A percentile compares a stretch with the other conserved stretches of the same genome.
These are phyloP conservation scores for Hypoxylon rickii DNA, from an alignment of 495 filamentous ascomycete genomes.

Conservation along the genomic window DNA sequence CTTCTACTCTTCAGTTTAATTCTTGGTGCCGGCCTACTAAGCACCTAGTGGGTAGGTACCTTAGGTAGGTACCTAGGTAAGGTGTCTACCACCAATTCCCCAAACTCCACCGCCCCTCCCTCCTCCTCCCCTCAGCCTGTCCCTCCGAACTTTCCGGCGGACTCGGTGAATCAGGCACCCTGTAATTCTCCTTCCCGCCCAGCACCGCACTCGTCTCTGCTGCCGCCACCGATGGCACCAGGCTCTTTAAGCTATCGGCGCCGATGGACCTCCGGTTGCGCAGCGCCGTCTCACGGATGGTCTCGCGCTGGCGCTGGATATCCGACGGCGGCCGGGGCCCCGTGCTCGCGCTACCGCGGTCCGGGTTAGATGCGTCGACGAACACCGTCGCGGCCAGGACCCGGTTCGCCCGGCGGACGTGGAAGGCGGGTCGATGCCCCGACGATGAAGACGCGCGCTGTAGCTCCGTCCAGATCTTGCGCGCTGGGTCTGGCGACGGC, in stretches of 20 bases:
- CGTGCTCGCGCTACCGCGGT: constrained; percentile 12
- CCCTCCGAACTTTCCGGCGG: not conserved
- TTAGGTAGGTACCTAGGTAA: not conserved
- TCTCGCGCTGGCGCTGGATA: constrained; percentile 34
- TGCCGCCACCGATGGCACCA: constrained; percentile 44
- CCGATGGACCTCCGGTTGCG: constrained; percentile 49
- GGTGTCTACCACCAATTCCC: constrained; percentile 33
- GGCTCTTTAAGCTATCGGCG: constrained; percentile 47
- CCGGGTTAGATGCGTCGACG: constrained; percentile 20
- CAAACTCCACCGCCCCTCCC: constrained; percentile 36
- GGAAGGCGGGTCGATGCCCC: constrained; percentile 31
- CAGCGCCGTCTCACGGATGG: constrained; percentile 45
- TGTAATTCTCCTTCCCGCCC: constrained; percentile 25
- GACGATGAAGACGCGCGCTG: constrained; percentile 37
- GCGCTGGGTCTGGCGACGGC: constrained; percentile 44
- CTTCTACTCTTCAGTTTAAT: too few species aligned
- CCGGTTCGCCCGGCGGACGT: constrained; percentile 22
- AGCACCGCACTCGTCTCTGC: not conserved
- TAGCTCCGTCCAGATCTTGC: constrained; percentile 55
- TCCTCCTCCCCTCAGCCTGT: constrained; percentile 7
- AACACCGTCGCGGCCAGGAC: constrained; percentile 25
- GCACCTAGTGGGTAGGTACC: not conserved
- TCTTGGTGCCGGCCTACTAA: too few species aligned
- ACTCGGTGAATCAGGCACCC: constrained; percentile 1
- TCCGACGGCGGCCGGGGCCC: constrained; percentile 16